Evolutionary conservation across 495 filamentous ascomycete species (phyloP), one percentile per base, ranked within the genome.

Genomic region (Podospora didyma): DNA sequence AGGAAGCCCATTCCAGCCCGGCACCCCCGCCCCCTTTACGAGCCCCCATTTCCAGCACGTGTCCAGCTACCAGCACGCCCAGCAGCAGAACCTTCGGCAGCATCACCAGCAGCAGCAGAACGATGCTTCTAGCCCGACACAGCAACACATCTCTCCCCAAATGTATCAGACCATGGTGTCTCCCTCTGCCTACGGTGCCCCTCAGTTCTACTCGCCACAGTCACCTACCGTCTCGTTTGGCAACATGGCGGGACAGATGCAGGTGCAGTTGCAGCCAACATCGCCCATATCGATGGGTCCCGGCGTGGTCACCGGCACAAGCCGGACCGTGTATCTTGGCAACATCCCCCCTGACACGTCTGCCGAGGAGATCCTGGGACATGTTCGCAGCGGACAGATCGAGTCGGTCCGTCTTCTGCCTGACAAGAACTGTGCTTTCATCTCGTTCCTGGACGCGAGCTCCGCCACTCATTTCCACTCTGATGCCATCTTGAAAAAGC

Each of bases 351-450:
- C 92, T 20, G 94, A 98, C 78, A 97, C 94, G n/a, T 86, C 89
- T 35, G 95, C 95, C 20, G 94, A 98, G 76, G 94, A 98, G 75
- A 97, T 98, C 62, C 79, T 98, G 49, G 89, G 93, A 59, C 94
- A 98, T 67, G 94, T 98, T 49, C 86, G 94, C 48, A 97, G 95
- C 72, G 94, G 94, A 34, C 95, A 97, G 65, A 98, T 98, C 71
- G 94, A 98, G 77, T 97, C 95, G 22, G 94, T 97, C 37, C 86
- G 94, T 59, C 80, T 97, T 60, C 82, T 98, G 35, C 90, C 92
- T 17, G 94, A 98, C 75, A 98, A 97, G 89, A 98, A 97, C 79
- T 98, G 94, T 73, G 94, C 94, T 57, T 98, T 98, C 78, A 98
- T 98, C 66, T 98, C 94, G 12, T 98, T 98, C 75, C 79, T 97